Conservation (phyloP, 352 stramenopile genomes). For the Phytophthora pini region DNA sequence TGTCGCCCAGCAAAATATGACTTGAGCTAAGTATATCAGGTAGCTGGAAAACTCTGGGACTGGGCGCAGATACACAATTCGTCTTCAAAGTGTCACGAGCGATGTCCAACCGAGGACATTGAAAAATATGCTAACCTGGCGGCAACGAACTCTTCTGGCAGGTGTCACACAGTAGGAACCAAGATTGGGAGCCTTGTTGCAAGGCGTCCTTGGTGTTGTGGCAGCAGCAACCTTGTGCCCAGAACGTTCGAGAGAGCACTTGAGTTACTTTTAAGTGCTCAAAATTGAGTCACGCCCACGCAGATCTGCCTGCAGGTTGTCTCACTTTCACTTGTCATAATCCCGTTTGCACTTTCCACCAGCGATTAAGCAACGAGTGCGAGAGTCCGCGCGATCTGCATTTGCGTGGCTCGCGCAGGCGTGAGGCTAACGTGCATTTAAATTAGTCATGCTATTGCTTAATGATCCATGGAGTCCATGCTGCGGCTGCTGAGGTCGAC, state of each 20-base stretch:
- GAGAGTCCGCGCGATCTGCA: conserved; percentile 16
- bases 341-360: conserved; percentile 1
- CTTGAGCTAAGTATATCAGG: not conserved
- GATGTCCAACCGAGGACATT: not conserved
- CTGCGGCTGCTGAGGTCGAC: conserved; percentile 33
- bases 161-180: too few species aligned
- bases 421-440: conserved; percentile 9
- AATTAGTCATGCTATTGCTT: not conserved
- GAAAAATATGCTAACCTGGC: conserved; percentile 5
- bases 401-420: conserved; percentile 1
- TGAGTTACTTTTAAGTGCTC: too few species aligned
- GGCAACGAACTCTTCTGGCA: not conserved
- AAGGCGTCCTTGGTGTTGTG: too few species aligned
- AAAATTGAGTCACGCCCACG: too few species aligned
- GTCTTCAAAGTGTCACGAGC: conserved; percentile 3
- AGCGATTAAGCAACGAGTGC: conserved; percentile 8
- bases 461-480: conserved; percentile 12
- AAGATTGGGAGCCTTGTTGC: too few species aligned
- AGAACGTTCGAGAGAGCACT: too few species aligned
- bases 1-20: not conserved
- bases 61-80: not conserved
- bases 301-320: not conserved
- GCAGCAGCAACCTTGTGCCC: too few species aligned
- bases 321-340: not conserved
- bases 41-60: not conserved